Percentiles rank a stretch among this genome's conserved stretches.
Conservation (phyloP, 2,329 filamentous ascomycete species). For the Cladosporium austrohemisphaericum region DNA sequence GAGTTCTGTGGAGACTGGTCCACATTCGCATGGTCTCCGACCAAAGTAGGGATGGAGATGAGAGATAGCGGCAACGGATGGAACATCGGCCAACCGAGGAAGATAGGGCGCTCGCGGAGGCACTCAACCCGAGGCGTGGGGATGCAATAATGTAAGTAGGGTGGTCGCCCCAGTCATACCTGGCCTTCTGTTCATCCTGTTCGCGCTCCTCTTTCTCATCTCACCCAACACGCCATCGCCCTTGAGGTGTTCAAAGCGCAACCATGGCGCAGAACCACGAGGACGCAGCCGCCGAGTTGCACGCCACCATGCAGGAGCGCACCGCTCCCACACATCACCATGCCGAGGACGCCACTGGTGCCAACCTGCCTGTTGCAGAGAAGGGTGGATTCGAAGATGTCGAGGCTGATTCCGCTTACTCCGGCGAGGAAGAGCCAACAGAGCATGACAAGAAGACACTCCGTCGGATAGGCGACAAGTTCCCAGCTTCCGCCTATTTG, state of each 20-base stretch:
- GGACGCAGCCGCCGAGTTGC: constrained; percentile 26
- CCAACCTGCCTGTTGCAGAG: constrained; percentile 4
- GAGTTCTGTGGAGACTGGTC: constrained; percentile 8
- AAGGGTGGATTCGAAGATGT: constrained; percentile 17
- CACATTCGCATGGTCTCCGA: constrained; percentile 11
- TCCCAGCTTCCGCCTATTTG: constrained; percentile 46
- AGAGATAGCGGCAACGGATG: constrained; percentile 14
- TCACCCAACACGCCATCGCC: neutral
- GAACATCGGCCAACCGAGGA: constrained; percentile 10
- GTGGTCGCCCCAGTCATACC: constrained; percentile 10
- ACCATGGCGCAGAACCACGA: constrained; percentile 29
- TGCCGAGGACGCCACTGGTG: constrained; percentile 10
- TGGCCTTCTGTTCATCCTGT: neutral
- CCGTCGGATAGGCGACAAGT: constrained; percentile 43
- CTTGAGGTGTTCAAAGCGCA: constrained; percentile 1
- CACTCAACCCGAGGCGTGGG: constrained; percentile 1
- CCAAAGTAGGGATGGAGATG: neutral
- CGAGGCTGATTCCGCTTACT: constrained; percentile 21
- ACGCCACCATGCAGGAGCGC: constrained; percentile 4
- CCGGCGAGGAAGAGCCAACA: constrained; percentile 38
- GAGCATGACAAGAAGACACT: constrained; percentile 42
- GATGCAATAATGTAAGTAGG: constrained; percentile 11
- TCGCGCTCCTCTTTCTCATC: neutral
- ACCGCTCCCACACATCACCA: neutral
- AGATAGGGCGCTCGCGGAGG: constrained; percentile 10